Percentiles rank a stretch among this genome's conserved stretches.
Conservation (phyloP, 805 yeast genomes). For the Metschnikowia aberdeeniae region DNA sequence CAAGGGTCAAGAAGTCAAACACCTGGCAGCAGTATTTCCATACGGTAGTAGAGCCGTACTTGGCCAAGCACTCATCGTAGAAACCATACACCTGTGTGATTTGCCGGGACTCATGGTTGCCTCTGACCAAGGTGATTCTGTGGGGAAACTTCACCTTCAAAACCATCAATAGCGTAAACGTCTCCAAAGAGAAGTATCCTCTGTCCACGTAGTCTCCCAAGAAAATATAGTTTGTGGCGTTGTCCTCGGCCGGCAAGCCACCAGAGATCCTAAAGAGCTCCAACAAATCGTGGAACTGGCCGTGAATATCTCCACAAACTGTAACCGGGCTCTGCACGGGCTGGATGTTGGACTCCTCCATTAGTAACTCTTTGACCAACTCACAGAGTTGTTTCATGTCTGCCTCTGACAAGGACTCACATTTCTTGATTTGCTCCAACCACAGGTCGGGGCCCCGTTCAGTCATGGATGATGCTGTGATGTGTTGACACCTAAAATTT, state of each 20-base stretch:
- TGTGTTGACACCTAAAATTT: not conserved
- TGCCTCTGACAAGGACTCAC: slow-evolving; percentile 81
- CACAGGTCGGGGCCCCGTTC: slow-evolving; percentile 92
- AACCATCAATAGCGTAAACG: slow-evolving; percentile 91
- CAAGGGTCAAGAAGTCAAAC: slow-evolving; percentile 87
- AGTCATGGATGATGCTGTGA: slow-evolving; percentile 36
- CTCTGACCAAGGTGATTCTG: slow-evolving; percentile 85
- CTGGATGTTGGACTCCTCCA: slow-evolving; percentile 95
- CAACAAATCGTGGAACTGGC: slow-evolving; percentile 91
- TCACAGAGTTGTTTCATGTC: slow-evolving; percentile 98
- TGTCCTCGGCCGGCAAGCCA: slow-evolving; percentile 79
- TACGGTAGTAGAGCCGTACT: slow-evolving; percentile 90
- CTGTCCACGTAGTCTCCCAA: slow-evolving; percentile 96
- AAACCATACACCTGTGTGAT: slow-evolving; percentile 99
- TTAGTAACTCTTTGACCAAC: slow-evolving; percentile 84
- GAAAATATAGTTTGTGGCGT: slow-evolving; percentile 66
- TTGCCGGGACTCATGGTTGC: slow-evolving; percentile 96
- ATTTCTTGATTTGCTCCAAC: slow-evolving; percentile 90
- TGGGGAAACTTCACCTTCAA: slow-evolving; percentile 84
- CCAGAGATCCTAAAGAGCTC: slow-evolving; percentile 90
- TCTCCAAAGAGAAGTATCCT: slow-evolving; percentile 93
- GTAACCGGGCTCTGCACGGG: slow-evolving; percentile 93
- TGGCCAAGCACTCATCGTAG: slow-evolving; percentile 90
- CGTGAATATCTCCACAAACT: slow-evolving; percentile 97
- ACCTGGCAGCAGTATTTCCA: slow-evolving; percentile 98